Evolutionary conservation across 768 basidiomycete species (phyloP), one percentile per base, ranked within the genome.

Genomic region (Albatrellus ellisii): DNA sequence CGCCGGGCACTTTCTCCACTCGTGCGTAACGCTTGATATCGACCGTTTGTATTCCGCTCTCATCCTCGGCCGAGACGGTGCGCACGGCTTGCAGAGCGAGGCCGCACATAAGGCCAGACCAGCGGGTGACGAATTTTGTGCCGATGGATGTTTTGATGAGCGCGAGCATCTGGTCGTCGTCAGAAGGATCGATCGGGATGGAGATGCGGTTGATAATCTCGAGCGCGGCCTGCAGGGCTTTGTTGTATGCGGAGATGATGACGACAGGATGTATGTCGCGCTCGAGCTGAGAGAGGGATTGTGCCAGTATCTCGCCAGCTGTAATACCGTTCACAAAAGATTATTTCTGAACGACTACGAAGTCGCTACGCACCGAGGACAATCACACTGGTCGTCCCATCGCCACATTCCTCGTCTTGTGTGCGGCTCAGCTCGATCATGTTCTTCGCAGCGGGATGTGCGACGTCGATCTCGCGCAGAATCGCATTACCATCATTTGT

Each of bases 401-500:
- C 95, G 36, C 94, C 95, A 50, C 95, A 95, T 56, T 98, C 95
- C 64, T 98, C 95, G 53, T 98, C 95, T 60, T 98, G 95, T 1
- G 95, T 98, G 57, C 95, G 66, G 53, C 88, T 89, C 9, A 98
- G 77, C 64, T 99, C 95, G 49, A 99, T 95, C 94, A 99, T 98
- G 52, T 92, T 95, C 68, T 98, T 99, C 20, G 95, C 94, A 21
- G 95, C 95, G 3, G 94, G 95, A 54, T 99, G 95, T 2, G 92
- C 91, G 24, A 99, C 95, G 52, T 99, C 95, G 52, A 98, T 99
- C 62, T 99, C 95, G 41, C 95, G 81, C 29, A 98, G 67, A 48
- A 99, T 98, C 2, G 95, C 92, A 54, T 99, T 97, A n/a, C 95
- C 94, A 55, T 99, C 94, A 60, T 98, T 97, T 2, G 95, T 98